phyloP scores from a whole-genome alignment of 2,329 filamentous ascomycete species.

The Pseudonectria buxi region DNA sequence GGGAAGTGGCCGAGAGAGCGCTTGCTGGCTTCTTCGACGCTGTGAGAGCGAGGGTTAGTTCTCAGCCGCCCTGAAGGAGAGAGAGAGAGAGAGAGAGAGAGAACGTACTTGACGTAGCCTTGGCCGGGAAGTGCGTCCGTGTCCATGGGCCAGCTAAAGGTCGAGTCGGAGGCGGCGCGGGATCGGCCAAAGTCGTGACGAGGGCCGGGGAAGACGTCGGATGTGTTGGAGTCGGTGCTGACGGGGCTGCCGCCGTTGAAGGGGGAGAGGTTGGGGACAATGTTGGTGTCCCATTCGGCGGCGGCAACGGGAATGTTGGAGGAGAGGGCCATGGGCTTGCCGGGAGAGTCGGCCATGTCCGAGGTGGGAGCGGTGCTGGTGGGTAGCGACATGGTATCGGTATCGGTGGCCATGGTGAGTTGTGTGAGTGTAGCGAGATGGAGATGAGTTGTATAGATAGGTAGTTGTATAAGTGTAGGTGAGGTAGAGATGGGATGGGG shows the following conservation, averaged over 20 bases:
- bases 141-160: no score
- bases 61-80: no score
- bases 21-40: constrained; percentile 32
- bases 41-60: constrained; percentile 13
- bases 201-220: no score
- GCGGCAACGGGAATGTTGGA: constrained; percentile 10
- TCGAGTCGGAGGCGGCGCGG: no score
- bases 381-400: constrained; percentile 26
- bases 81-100: no score
- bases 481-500: no score
- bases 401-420: constrained; percentile 25
- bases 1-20: constrained; percentile 34
- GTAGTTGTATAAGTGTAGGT: no score
- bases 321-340: constrained; percentile 14
- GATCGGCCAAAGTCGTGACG: no score
- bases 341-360: constrained; percentile 23
- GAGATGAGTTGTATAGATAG: no score
- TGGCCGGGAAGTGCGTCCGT: no score
- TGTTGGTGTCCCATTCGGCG: constrained; percentile 26
- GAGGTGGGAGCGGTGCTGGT: constrained; percentile 25
- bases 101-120: no score
- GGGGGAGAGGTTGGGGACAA: constrained; percentile 14
- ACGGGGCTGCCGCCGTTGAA: constrained; percentile 3
- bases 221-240: not conserved
- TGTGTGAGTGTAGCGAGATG: not conserved